These are phyloP conservation scores for Venturiaceae sp. DNA, from an alignment of 2,329 filamentous ascomycete species.

Conservation along the genomic window DNA sequence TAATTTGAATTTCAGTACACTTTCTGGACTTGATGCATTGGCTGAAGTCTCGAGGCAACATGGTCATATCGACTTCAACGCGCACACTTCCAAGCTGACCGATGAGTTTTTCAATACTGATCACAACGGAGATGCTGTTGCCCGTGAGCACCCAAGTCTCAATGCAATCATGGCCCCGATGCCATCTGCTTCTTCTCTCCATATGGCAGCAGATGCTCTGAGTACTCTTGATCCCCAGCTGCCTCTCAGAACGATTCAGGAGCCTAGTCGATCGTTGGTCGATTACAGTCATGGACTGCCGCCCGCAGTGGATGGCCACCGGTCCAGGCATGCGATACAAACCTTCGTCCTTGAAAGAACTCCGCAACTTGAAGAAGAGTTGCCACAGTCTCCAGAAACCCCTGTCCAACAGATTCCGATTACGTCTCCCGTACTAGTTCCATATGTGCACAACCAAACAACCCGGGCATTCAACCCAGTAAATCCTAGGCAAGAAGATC, in stretches of 20 bases:
- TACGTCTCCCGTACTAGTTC: not conserved
- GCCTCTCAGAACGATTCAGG: not conserved
- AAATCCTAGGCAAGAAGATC: not conserved
- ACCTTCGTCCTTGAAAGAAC: not conserved
- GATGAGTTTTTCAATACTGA: not conserved
- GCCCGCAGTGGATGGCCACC: not conserved
- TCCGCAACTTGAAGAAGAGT: not conserved
- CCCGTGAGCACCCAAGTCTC: not conserved
- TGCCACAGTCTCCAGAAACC: not conserved
- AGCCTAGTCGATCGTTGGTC: not conserved
- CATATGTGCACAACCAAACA: not conserved
- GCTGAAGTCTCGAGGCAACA: conserved; percentile 76
- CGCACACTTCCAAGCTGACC: conserved; percentile 42
- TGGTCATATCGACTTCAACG: conserved; percentile 46
- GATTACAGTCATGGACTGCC: conserved; percentile 3
- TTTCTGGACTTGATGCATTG: conserved; percentile 76
- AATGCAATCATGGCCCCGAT: not conserved
- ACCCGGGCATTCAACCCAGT: not conserved
- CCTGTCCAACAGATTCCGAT: too few relatives aligned
- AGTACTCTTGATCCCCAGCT: not conserved
- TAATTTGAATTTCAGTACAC: conserved; percentile 30
- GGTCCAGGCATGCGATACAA: conserved; percentile 12
- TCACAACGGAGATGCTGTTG: not conserved
- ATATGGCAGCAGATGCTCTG: not conserved
- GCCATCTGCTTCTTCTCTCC: not conserved